A percentile compares a stretch with the other conserved stretches of the same genome.
phyloP scores from a whole-genome alignment of 1,284 basidiomycete genomes.

The Tylopilus sp. region DNA sequence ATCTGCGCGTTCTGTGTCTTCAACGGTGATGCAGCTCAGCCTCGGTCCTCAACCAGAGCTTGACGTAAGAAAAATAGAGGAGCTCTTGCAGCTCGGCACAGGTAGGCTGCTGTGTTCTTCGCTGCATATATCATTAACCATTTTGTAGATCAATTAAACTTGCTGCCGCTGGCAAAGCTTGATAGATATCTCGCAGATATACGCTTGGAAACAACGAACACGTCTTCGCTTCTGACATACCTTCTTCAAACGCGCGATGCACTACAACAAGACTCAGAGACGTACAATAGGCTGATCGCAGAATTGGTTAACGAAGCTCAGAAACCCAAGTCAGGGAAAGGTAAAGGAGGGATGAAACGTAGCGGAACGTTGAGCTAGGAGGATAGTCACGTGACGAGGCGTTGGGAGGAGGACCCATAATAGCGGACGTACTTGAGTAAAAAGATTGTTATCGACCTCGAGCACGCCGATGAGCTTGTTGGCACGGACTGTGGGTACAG shows the following conservation, averaged over 20 bases:
- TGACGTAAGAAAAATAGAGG: conserved; percentile 59
- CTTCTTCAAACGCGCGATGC: conserved; percentile 80
- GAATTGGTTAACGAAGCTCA: conserved; percentile 81
- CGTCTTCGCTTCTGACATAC: conserved; percentile 73
- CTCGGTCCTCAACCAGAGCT: conserved; percentile 70
- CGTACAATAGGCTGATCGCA: conserved; percentile 77
- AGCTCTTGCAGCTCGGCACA: conserved; percentile 62
- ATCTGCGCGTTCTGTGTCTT: conserved; percentile 34
- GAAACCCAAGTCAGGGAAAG: conserved; percentile 66
- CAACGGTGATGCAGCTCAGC: conserved; percentile 52
- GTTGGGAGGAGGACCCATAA: not conserved
- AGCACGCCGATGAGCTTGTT: conserved; percentile 4
- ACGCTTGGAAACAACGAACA: conserved; percentile 63
- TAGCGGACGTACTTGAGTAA: not conserved
- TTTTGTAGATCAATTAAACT: conserved; percentile 59
- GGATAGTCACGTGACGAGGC: conserved; percentile 21
- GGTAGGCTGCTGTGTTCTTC: conserved; percentile 41
- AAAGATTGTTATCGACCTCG: conserved; percentile 17
- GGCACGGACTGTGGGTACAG: not conserved
- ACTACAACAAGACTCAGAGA: conserved; percentile 83
- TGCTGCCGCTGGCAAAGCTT: conserved; percentile 65
- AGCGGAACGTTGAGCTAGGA: conserved; percentile 42
- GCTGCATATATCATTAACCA: conserved; percentile 2
- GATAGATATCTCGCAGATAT: conserved; percentile 66
- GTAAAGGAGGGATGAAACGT: conserved; percentile 44